phyloP scores from a whole-genome alignment of 1,284 basidiomycete genomes.

The Rhodotorula sp. region DNA sequence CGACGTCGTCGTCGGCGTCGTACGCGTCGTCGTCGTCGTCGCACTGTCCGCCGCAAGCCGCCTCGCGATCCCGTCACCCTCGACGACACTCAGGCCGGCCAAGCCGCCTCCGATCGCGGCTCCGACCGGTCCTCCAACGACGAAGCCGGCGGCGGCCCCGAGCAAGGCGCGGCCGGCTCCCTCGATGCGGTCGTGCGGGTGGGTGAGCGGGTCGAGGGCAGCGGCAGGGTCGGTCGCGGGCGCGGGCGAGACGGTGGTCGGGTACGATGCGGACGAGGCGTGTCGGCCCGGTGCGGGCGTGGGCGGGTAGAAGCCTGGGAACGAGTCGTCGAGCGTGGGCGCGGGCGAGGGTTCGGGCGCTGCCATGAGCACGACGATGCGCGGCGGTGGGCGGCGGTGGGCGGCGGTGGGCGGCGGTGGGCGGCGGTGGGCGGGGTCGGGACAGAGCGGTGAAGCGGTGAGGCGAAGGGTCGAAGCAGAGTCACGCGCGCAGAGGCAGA shows the following conservation, averaged over 20 bases:
- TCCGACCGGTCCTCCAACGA: constrained; percentile 23
- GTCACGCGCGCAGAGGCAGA: too few species aligned
- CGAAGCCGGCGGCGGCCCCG: constrained; percentile 11
- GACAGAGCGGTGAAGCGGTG: neutral
- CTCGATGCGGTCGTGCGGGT: neutral
- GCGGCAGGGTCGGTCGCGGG: neutral
- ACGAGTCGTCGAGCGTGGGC: neutral
- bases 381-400: too few species aligned
- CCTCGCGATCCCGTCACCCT: constrained; percentile 1
- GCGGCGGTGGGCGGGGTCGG: neutral
- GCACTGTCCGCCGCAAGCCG: neutral
- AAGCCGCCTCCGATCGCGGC: constrained; percentile 4
- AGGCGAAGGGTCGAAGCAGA: too few species aligned
- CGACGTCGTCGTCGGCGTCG: neutral
- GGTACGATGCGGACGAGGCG: neutral
- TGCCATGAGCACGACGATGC: neutral
- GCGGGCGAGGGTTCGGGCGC: constrained; percentile 19
- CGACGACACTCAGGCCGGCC: constrained; percentile 9
- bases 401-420: too few species aligned
- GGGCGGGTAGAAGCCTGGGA: constrained; percentile 22
- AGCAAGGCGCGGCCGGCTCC: constrained; percentile 2
- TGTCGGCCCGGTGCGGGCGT: neutral
- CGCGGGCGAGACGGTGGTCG: neutral
- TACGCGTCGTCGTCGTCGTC: neutral
- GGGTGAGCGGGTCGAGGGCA: neutral